Conservation (phyloP, 257 asterid genomes). For the Marsdenia floribunda region DNA sequence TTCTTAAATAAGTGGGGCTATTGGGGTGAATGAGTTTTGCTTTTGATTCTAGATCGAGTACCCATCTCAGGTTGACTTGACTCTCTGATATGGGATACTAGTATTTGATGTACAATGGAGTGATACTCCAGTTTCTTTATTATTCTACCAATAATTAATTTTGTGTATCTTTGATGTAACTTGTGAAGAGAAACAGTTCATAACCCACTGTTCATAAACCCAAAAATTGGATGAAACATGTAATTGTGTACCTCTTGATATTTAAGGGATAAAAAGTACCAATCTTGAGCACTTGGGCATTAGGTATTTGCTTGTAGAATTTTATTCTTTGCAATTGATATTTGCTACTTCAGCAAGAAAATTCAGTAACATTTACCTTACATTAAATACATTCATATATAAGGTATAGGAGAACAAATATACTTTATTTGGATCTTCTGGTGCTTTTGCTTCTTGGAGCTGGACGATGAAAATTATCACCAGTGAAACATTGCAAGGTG, state of each 20-base stretch:
- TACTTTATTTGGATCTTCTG: conserved; percentile 2
- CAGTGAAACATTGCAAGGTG: not conserved
- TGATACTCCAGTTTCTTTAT: not conserved
- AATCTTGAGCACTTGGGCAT: not conserved
- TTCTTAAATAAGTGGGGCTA: no score
- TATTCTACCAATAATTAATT: not conserved
- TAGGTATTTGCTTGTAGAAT: not conserved
- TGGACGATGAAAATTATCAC: conserved; percentile 3
- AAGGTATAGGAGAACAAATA: not conserved
- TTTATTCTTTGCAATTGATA: not conserved
- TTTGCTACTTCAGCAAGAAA: conserved; percentile 1
- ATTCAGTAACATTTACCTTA: not conserved
- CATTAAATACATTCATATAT: conserved; percentile 5
- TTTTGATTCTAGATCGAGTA: no score
- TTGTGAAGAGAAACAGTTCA: not conserved
- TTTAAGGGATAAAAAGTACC: not conserved
- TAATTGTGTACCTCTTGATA: not conserved
- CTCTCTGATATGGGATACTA: no score
- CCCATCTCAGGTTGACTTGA: no score
- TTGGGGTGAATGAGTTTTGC: no score
- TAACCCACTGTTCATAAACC: not conserved
- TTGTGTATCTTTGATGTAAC: not conserved
- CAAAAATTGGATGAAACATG: not conserved
- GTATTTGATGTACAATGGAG: no score
- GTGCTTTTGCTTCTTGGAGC: conserved; percentile 3